These are phyloP conservation scores for Aspergillus aculeatinus DNA, from an alignment of 2,329 filamentous ascomycete genomes.

Conservation along the genomic window DNA sequence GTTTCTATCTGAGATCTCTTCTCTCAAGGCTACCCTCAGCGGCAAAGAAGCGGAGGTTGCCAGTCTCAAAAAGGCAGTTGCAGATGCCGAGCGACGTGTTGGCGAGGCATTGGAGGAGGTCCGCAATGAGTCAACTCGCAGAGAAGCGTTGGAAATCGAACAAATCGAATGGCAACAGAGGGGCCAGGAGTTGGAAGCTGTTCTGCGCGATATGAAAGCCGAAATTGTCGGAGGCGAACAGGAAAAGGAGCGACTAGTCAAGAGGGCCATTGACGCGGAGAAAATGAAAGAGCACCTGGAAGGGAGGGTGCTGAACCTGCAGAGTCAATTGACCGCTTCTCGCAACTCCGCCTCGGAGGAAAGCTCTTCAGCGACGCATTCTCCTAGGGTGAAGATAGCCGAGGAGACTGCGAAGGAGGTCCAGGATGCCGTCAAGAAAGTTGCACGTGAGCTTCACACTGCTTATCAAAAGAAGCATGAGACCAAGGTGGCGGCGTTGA, in stretches of 20 bases:
- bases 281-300: constrained; percentile 52
- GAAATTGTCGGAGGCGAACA: constrained; percentile 75
- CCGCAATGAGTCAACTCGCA: constrained; percentile 69
- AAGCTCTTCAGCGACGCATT: constrained; percentile 32
- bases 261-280: constrained; percentile 74
- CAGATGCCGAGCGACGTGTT: constrained; percentile 87
- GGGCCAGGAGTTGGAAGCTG: constrained; percentile 78
- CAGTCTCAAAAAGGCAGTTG: constrained; percentile 81
- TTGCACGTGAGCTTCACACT: constrained; percentile 87
- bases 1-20: constrained; percentile 89
- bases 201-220: constrained; percentile 75
- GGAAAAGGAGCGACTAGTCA: constrained; percentile 77
- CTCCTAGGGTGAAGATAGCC: constrained; percentile 40
- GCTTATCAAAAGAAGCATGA: constrained; percentile 98
- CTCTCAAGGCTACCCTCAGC: constrained; percentile 85
- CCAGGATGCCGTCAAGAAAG: constrained; percentile 81
- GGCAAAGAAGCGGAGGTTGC: constrained; percentile 91
- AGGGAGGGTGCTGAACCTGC: constrained; percentile 46
- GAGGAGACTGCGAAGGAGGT: constrained; percentile 63
- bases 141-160: constrained; percentile 71
- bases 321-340: constrained; percentile 47
- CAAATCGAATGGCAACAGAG: constrained; percentile 81
- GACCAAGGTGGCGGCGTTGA: constrained; percentile 88
- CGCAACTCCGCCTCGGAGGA: constrained; percentile 31
- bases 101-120: constrained; percentile 81